These are phyloP conservation scores for Cicer arietinum DNA, from an alignment of 306 rosid genomes.

Conservation along the genomic window DNA sequence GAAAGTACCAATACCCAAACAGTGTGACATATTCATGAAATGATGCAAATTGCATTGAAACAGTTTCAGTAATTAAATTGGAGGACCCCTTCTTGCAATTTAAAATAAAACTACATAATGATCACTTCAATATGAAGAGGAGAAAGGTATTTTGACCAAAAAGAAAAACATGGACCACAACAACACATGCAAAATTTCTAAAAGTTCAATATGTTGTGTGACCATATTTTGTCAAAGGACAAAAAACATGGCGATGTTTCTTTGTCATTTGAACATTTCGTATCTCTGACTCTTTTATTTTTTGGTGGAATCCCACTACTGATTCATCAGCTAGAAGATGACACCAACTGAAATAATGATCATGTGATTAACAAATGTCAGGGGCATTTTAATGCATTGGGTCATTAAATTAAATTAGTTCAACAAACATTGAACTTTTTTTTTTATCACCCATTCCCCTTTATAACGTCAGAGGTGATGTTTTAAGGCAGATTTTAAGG, in stretches of 20 bases:
- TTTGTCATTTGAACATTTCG: slow-evolving; percentile 35
- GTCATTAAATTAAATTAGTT: neutral
- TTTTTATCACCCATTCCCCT: neutral
- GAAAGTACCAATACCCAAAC: slow-evolving; percentile 27
- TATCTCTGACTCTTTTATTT: slow-evolving; percentile 21
- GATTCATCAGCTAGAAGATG: neutral
- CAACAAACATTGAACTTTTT: slow-evolving; percentile 1
- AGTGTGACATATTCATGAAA: slow-evolving; percentile 7
- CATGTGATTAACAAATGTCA: slow-evolving; percentile 27
- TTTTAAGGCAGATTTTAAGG: neutral
- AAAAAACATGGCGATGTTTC: slow-evolving; percentile 41
- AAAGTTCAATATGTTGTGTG: slow-evolving; percentile 26
- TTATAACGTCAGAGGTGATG: neutral
- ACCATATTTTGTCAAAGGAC: slow-evolving; percentile 11
- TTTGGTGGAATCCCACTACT: neutral
- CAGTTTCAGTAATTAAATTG: slow-evolving; percentile 23
- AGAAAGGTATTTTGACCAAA: slow-evolving; percentile 33
- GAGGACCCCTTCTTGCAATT: slow-evolving; percentile 9
- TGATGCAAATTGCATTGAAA: slow-evolving; percentile 27
- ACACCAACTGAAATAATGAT: slow-evolving; percentile 25
- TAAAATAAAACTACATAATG: neutral
- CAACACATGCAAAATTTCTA: slow-evolving; percentile 34
- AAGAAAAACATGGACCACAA: slow-evolving; percentile 36
- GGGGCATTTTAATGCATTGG: neutral
- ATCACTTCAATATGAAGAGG: slow-evolving; percentile 12